Evolutionary conservation across 179 eudicot genomes (phyloP), one percentile per base, ranked within the genome.

Genomic region (Beta lomatogona): DNA sequence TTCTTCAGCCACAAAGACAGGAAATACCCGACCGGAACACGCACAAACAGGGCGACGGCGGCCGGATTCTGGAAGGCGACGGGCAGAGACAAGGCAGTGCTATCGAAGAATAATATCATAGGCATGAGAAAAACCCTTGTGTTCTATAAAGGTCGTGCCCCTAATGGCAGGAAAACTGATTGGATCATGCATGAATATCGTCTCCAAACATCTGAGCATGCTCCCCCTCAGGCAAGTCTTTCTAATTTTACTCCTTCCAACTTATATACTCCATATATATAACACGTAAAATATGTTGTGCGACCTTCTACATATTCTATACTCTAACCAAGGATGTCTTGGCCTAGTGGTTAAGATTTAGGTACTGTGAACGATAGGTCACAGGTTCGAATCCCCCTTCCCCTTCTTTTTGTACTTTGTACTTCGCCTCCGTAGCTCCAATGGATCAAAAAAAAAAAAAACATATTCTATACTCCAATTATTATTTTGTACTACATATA

Each of bases 121-220:
- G 98, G 98, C 36, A 94, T 94, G 98, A 90, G 98, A 78, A 94
- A 94, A 82, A 94, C 98, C 13, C 91, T 94, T 8, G 98, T 94
- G 3, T 94, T 86, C 82, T 94, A 94, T 90, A 88, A 86, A 83
- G 98, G 98, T 0, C 92, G 98, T 3, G 97, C 98, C 0, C 98
- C 98, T 2, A 93, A 91, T 46, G 98, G 98, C 28, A 69, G 88
- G 68, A 94, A 93, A 82, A 82, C 89, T 0, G 97, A 94, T 71
- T 94, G 98, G 98, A 94, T 94, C 81, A 94, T 93, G 93, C 98
- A 94, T 70, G 98, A 94, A 71, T 94, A 94, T 79, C 92, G 96
- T 45, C 93, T 94, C 25, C 97, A 94, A 88, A 83, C 93, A 15
- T 77, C 93, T 73, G 91, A 94, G 66, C 89, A 84, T 66, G 93